Evolutionary conservation across 2,329 filamentous ascomycete genomes (phyloP), one percentile per base, ranked within the genome.

Genomic region (Periconia sp.): DNA sequence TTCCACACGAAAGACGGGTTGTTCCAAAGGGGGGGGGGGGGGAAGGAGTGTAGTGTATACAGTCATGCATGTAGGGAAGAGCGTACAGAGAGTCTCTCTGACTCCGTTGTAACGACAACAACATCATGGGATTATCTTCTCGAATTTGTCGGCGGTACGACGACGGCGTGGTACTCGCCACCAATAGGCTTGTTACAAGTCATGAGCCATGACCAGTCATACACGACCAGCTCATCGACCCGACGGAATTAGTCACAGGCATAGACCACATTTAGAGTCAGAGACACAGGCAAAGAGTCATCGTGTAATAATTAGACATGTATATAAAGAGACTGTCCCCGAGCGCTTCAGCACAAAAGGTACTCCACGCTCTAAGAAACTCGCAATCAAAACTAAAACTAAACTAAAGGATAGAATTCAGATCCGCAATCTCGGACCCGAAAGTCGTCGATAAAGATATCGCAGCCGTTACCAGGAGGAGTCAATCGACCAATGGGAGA

Each of bases 401-500:
- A 32, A 10, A 35, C 13, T n/a, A 29, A 44, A 44, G 18, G 41
- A 44, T 30, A 39, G 35, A 28, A 15, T 17, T 15, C 34, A 17
- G 13, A 31, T 31, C 18, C 28, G 28, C 28, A 22, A 38, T n/a
- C 21, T 21, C 15, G 19, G 31, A 36, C 26, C 17, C 23, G 28
- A 15, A 17, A 13, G 18, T 18, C 36, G 24, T 33, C 28, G 11
- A 15, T 22, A 38, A n/a, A 30, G 10, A 40, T 45, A 52, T 45
- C 49, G 35, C 46, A 57, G 33, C 50, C 50, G 48, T 40, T 47
- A 55, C 61, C 58, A 58, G 59, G 63, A 63, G 65, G 65, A 66
- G 64, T 68, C 64, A 46, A 66, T 67, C 64, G 59, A 68, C 64
- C 61, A 50, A 47, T 42, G 63, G 65, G 63, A 68, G 64, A 68